Percentiles rank a stretch among this genome's conserved stretches.
These are phyloP conservation scores for Pisolithus albus DNA, from an alignment of 768 basidiomycete species.

Conservation along the genomic window DNA sequence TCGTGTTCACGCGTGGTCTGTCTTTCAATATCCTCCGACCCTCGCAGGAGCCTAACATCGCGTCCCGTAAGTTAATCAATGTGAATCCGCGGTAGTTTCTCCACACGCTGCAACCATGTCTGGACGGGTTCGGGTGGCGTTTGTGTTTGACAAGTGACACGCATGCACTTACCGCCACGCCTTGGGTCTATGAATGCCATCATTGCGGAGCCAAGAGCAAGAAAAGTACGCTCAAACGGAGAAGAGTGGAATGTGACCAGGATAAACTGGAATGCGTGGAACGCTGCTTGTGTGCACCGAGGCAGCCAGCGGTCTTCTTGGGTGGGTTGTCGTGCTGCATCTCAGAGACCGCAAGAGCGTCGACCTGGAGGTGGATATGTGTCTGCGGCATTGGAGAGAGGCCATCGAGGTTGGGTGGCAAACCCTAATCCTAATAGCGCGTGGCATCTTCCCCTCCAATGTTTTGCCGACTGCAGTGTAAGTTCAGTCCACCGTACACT, in stretches of 20 bases:
- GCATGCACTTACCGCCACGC: conserved; percentile 62
- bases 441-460: no score
- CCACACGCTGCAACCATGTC: conserved; percentile 95
- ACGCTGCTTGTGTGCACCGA: conserved; percentile 8
- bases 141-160: neutral
- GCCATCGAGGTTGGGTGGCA: no score
- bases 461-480: no score
- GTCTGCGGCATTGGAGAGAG: no score
- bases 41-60: conserved; percentile 72
- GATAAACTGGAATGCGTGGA: conserved; percentile 46
- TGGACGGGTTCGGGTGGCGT: conserved; percentile 25
- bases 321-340: no score
- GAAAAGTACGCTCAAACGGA: conserved; percentile 75
- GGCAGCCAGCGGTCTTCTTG: no score
- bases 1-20: conserved; percentile 73
- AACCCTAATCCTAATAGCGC: no score
- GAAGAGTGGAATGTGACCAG: conserved; percentile 79
- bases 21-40: conserved; percentile 81
- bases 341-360: no score
- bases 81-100: conserved; percentile 82
- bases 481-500: no score
- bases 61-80: conserved; percentile 67
- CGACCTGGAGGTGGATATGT: no score
- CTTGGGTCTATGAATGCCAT: conserved; percentile 76
- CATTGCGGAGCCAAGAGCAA: conserved; percentile 80